Evolutionary conservation across 1,284 basidiomycete genomes (phyloP), one percentile per base, ranked within the genome.

Genomic region (Papiliotrema nemorosa): DNA sequence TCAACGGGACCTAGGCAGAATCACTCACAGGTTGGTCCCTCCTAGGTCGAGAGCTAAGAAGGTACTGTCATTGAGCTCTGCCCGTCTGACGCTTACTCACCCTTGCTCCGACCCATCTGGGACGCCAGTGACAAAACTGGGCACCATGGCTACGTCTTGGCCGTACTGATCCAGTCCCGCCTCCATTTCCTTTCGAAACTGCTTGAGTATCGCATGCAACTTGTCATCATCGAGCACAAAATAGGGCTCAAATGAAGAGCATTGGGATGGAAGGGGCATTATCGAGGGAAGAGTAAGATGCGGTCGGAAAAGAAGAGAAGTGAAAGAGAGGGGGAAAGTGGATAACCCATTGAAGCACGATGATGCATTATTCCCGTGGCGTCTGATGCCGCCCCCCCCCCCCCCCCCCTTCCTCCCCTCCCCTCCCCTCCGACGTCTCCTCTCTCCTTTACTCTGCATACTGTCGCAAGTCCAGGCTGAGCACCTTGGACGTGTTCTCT

Each of bases 11-110:
- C 34, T n/a, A 25, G 25, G 41, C 14, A 10, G 20, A 13, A 26
- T 6, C 20, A 31, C 42, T 31, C 26, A 29, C 42, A 31, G 14
- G 22, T 44, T 34, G 24, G 92, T 97, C 51, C 93, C 93, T 35
- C 92, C 92, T 25, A 97, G 82, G 76, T 97, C 93, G 34, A 97
- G 81, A 4, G 93, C 91, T 48, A 97, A 82, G 75, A 93, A 97
- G 4, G 88, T 91, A 42, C 91, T 92, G 48, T 12, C 63, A 60
- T 35, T n/a, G 9, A 26, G 33, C 46, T 45, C 49, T 26, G 26
- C 12, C 48, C n/a, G 22, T 49, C 22, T 24, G 47, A 53, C 29
- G 48, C 39, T 27, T 40, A 25, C 85, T 73, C 74, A 90, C 90
- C 90, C 93, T 57, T 83, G 86, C 76, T 97, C 92, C 46, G 84